Evolutionary conservation across 73 alveolate species (phyloP), one percentile per base, ranked within the genome.

Genomic region (Uronychia setigera): DNA sequence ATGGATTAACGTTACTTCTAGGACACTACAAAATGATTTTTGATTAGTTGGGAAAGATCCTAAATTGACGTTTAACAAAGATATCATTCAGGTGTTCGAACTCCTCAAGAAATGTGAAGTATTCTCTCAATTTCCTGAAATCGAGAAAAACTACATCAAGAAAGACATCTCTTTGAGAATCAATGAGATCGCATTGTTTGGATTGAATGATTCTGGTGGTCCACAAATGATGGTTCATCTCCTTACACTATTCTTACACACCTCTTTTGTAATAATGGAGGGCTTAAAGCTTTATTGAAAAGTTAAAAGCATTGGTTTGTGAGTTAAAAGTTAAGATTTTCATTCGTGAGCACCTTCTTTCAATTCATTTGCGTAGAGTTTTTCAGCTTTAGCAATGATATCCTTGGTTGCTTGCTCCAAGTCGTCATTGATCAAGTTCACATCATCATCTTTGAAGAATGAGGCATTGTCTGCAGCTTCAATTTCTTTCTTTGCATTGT

Each of bases 391-490:
- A 1, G 32, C 46, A 29, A 58, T 31, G 0, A 86, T 0, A 32
- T 79, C 83, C 29, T 80, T 30, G 26, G 80, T 29, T 27, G 83
- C 78, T 58, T 32, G 33, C 25, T 81, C 78, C 1, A 86, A 59
- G 35, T 86, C 89, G 19, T 86, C 92, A n/a, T n/a, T n/a, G n/a
- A n/a, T n/a, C n/a, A n/a, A n/a, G 58, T 86, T 86, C 1, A 80
- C 60, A 25, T 81, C 30, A 28, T 46, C n/a, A 81, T 86, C 0
- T 0, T 32, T 33, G 81, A 87, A 87, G 86, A 87, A 58, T 13
- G 58, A 85, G 1, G 82, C 58, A 33, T 81, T 58, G 32, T 83
- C 33, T 25, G 79, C 82, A 0, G 81, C 94, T 25, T 34, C 32
- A 27, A 80, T 80, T 28, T 80, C 86, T n/a, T 29, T 59, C 27